Evolutionary conservation across 345 rosid species (phyloP), one percentile per base, ranked within the genome.

Genomic region (Crucihimalaya himalaica): DNA sequence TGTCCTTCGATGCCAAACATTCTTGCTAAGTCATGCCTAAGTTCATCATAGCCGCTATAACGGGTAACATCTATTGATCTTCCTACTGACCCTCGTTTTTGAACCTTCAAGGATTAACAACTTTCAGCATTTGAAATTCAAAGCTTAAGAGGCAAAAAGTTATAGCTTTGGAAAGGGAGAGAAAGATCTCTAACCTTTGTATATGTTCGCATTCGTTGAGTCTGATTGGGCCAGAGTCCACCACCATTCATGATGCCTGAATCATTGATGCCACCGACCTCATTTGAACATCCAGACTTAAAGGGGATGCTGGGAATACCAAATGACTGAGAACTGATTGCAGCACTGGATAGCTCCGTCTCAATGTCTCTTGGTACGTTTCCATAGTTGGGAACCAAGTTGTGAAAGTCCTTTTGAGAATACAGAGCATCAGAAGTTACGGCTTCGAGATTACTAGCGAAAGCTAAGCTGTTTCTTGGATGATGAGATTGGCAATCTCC

Each of bases 1-100:
- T 88, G 97, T 54, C 96, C 94, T 82, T 92, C 97, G n/a, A 92
- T 88, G 7, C 97, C 96, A 77, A 95, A 95, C 99, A 92, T 92
- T 74, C 91, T 89, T 39, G 94, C 98, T 53, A 95, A 79, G 80
- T 90, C 99, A 67, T 83, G 84, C 80, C 92, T 86, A 21, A 95
- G 94, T 67, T 88, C 98, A 5, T 88, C 96, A 48, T 95, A 95
- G 10, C 83, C 88, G 71, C 79, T 86, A 71, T 86, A 90, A 48
- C 98, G 92, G 14, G 92, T 90, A 35, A 95, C 90, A 68, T 95
- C 99, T 35, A 95, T 90, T 39, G 97, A 95, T 84, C 99, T 88
- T 78, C 99, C 98, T 0, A 90, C 98, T 23, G 98, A 86, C 14
- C 99, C 98, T 23, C 97, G 96, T 85, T 92, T 95, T 86, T 92